These are phyloP conservation scores for Phytophthora hibernalis DNA, from an alignment of 352 stramenopile genomes.

Conservation along the genomic window DNA sequence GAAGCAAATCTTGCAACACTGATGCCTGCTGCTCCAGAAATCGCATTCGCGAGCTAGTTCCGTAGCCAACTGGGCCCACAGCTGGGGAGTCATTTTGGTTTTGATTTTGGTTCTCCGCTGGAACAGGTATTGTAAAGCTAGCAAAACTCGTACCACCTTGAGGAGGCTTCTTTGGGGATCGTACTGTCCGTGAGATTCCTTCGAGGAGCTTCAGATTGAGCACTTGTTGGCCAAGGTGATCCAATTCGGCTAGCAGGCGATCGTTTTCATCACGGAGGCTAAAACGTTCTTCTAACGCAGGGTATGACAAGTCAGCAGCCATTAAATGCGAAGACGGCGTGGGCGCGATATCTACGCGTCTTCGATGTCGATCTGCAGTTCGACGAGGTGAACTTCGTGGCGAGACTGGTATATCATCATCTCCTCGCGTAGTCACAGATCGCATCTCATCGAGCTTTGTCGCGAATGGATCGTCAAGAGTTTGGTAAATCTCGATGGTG, in stretches of 20 bases:
- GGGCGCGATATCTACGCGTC: constrained; percentile 31
- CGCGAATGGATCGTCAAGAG: constrained; percentile 53
- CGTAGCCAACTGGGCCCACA: constrained; percentile 32
- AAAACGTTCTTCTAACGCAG: constrained; percentile 40
- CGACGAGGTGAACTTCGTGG: constrained; percentile 31
- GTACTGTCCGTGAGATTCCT: constrained; percentile 22
- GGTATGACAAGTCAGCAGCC: constrained; percentile 23
- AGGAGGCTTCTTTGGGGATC: constrained; percentile 21
- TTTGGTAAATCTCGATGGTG: constrained; percentile 70
- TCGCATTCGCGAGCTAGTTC: constrained; percentile 36
- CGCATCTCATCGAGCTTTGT: constrained; percentile 27
- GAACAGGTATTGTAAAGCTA: background rate
- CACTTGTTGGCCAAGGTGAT: constrained; percentile 52
- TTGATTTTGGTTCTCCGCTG: constrained; percentile 21
- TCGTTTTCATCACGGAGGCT: constrained; percentile 64
- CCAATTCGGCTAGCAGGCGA: constrained; percentile 47
- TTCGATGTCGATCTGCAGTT: constrained; percentile 19
- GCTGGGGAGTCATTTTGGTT: constrained; percentile 14
- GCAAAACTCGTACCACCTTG: constrained; percentile 18
- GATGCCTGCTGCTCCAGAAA: constrained; percentile 62
- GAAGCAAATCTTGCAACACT: constrained; percentile 60
- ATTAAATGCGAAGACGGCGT: constrained; percentile 3
- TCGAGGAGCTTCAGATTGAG: constrained; percentile 48
- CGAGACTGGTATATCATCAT: constrained; percentile 29
- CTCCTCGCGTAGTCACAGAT: constrained; percentile 6